A percentile compares a stretch with the other conserved stretches of the same genome.
Conservation (phyloP, 2,329 filamentous ascomycete genomes). For the Chaetomiaceae sp. region DNA sequence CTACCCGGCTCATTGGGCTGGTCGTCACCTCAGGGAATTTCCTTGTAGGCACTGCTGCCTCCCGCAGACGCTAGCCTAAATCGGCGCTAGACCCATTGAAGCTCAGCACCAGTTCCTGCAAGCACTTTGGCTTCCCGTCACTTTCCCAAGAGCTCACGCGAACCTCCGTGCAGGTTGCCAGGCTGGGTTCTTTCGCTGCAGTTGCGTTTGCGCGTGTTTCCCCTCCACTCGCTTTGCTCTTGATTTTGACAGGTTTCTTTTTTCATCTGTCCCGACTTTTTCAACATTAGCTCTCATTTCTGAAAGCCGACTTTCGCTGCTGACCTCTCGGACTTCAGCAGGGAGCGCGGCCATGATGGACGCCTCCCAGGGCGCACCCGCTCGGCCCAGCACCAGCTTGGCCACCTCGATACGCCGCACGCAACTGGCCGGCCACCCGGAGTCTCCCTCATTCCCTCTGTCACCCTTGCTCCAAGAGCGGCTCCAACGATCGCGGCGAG, state of each 20-base stretch:
- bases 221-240: background rate
- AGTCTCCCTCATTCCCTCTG: constrained; percentile 26
- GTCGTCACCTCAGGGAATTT: no score
- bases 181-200: no score
- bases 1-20: no score
- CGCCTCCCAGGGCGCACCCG: background rate
- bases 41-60: constrained; percentile 2
- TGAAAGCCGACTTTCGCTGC: background rate
- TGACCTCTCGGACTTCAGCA: background rate
- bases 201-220: background rate
- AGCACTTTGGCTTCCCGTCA: constrained; percentile 9
- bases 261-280: background rate
- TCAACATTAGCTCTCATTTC: background rate
- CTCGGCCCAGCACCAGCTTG: background rate
- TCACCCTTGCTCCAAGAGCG: constrained; percentile 51
- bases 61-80: constrained; percentile 5
- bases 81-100: background rate
- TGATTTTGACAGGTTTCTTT: background rate
- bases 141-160: constrained; percentile 3
- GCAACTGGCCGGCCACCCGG: background rate
- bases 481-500: constrained; percentile 45
- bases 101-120: constrained; percentile 8
- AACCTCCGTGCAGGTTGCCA: constrained; percentile 6
- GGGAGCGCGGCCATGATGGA: constrained; percentile 1
- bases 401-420: background rate